Base-by-base conservation (phyloP, 116 monocot species). In the Posidonia oceanica region DNA sequence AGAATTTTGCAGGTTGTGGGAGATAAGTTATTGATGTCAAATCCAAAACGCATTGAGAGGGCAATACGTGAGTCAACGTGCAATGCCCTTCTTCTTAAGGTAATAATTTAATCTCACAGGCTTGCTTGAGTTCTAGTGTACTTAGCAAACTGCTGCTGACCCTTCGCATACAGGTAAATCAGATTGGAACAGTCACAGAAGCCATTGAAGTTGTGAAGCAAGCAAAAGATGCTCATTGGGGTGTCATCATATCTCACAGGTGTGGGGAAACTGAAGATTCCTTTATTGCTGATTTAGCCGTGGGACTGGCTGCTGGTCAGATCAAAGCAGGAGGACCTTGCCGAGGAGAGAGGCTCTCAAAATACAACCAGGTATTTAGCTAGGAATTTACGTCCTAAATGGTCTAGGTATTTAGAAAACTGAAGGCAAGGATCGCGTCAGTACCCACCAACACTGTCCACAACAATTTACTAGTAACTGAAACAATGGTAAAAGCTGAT, bases 21-120 rank as follows among this genome's bases (percentile, higher is more conserved):
- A 63, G 98, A 93, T 77, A 85, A 90, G 44, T 74, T 98, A 59
- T 79, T 98, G 74, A 87, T 87, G 87, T 98, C 93, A 53, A 86
- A 90, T 61, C 84, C 90, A 15, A 87, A 90, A 83, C 83, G 93
- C 51, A 80, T 93, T 67, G 90, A 93, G 56, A 85, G 82, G 40
- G 92, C 98, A 69, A 77, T 86, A 72, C 72, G 77, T 54, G 98
- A 98, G 63, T 79, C 75, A 75, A 80, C 90, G 71, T 98, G 98
- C 79, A 98, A 87, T 77, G 90, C 85, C 59, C 86, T 98, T 85
- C 84, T 98, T 84, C 85, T 98, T 41, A 98, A 98, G 98, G 98
- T 92, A 80, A 3, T 36, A 36, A 4, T 62, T 29, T 51, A 8
- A 48, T 23, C 51, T 38, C 14, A 71, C 5, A 58, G 59, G 11